Evolutionary conservation across 2,329 filamentous ascomycete species (phyloP).

Genomic region (Hawksworthiomyces lignivorus): DNA sequence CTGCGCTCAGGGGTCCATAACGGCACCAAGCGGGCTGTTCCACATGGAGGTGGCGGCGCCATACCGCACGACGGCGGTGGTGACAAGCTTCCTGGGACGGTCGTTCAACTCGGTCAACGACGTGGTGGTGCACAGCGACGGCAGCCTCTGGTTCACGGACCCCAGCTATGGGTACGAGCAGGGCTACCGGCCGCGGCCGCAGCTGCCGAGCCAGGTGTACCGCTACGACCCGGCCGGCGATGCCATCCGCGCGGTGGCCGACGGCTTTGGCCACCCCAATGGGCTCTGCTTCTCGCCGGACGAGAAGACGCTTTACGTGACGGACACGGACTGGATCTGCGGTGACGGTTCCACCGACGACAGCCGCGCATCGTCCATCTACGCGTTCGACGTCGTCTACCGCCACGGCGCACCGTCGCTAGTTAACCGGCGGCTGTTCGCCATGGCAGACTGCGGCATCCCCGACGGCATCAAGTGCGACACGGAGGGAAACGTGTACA

Average conservation of each 20-base stretch:
- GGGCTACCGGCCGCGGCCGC: slow-evolving; percentile 34
- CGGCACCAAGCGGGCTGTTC: slow-evolving; percentile 27
- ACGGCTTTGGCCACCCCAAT: slow-evolving; percentile 37
- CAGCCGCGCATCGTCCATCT: slow-evolving; percentile 22
- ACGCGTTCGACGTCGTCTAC: slow-evolving; percentile 39
- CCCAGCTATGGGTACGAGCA: slow-evolving; percentile 34
- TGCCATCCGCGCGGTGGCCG: slow-evolving; percentile 37
- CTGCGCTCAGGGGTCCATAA: slow-evolving; percentile 18
- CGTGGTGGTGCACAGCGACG: slow-evolving; percentile 30
- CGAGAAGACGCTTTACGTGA: slow-evolving; percentile 33
- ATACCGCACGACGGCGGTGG: slow-evolving; percentile 25
- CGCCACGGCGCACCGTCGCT: slow-evolving; percentile 32
- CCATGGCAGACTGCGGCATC: slow-evolving; percentile 37
- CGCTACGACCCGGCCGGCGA: slow-evolving; percentile 32
- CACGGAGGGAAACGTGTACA: slow-evolving; percentile 36
- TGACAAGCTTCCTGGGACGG: slow-evolving; percentile 34
- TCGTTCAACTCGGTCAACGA: slow-evolving; percentile 41
- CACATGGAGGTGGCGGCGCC: slow-evolving; percentile 25
- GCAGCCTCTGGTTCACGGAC: slow-evolving; percentile 42
- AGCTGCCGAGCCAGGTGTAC: slow-evolving; percentile 41
- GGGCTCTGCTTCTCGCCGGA: slow-evolving; percentile 32
- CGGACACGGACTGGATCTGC: slow-evolving; percentile 28
- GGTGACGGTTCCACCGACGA: slow-evolving; percentile 22
- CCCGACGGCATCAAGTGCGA: slow-evolving; percentile 37
- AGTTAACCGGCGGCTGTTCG: slow-evolving; percentile 42